phyloP scores from a whole-genome alignment of 768 basidiomycete genomes.

The Chlorophyllum brunneum region DNA sequence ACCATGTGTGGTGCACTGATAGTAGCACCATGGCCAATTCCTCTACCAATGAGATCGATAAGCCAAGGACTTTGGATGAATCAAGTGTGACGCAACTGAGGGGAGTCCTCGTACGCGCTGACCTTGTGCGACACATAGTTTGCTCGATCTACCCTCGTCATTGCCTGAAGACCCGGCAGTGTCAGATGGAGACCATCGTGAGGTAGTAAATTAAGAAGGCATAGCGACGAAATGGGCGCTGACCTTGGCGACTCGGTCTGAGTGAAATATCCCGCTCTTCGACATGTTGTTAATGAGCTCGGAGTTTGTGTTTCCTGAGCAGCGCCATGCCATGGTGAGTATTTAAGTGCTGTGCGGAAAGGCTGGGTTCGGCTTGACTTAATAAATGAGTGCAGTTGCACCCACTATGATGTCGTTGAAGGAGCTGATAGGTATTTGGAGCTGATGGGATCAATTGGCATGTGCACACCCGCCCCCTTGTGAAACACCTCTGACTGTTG shows the following conservation, averaged over 20 bases:
- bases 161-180: slow-evolving; percentile 43
- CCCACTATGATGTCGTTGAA: neutral
- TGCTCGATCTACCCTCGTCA: slow-evolving; percentile 64
- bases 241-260: slow-evolving; percentile 54
- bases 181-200: neutral
- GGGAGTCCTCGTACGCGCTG: slow-evolving; percentile 75
- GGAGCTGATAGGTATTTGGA: neutral
- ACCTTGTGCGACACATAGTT: slow-evolving; percentile 52
- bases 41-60: slow-evolving; percentile 31
- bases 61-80: neutral
- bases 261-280: slow-evolving; percentile 48
- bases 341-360: neutral
- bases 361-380: too few species aligned
- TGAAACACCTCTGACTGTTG: neutral
- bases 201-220: neutral
- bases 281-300: slow-evolving; percentile 73
- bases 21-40: slow-evolving; percentile 83
- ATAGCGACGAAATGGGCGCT: slow-evolving; percentile 16
- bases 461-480: neutral
- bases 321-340: slow-evolving; percentile 75
- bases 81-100: slow-evolving; percentile 46
- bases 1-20: slow-evolving; percentile 98
- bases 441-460: slow-evolving; percentile 11
- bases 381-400: too few species aligned
- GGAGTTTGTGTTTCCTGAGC: slow-evolving; percentile 62